phyloP scores from a whole-genome alignment of 1,139 yeast species.

The Yamadazyma friedrichii region DNA sequence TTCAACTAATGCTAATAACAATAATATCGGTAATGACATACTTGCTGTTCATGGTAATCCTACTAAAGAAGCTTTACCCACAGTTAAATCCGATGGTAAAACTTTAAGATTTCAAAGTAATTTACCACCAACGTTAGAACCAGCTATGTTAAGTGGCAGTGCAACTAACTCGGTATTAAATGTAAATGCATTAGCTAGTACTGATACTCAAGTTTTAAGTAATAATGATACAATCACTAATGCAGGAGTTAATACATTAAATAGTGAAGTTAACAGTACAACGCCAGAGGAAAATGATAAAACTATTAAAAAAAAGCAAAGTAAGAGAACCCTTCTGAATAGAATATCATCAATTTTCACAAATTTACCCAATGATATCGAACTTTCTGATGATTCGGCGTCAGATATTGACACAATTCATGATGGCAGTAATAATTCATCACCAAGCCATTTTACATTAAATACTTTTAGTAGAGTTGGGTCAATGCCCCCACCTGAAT shows the following conservation, averaged over 20 bases:
- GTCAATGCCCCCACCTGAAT: slow-evolving; percentile 19
- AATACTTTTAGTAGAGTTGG: slow-evolving; percentile 2
- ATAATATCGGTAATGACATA: not conserved
- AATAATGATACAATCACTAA: not conserved
- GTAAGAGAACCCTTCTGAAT: slow-evolving; percentile 20
- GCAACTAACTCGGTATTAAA: slow-evolving; percentile 33
- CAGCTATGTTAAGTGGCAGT: slow-evolving; percentile 20
- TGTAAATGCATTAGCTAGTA: slow-evolving; percentile 30
- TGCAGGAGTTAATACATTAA: not conserved
- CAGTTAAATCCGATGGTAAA: slow-evolving; percentile 34
- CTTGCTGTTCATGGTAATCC: not conserved
- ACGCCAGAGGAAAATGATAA: not conserved
- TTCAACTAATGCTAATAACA: not conserved
- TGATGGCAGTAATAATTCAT: slow-evolving; percentile 8
- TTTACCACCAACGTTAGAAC: slow-evolving; percentile 15
- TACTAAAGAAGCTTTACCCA: slow-evolving; percentile 14
- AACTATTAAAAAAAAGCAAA: slow-evolving; percentile 3
- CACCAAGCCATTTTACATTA: slow-evolving; percentile 14
- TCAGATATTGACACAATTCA: slow-evolving; percentile 39
- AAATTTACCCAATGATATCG: slow-evolving; percentile 49
- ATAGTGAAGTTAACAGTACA: not conserved
- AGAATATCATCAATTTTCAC: slow-evolving; percentile 42
- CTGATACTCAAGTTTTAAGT: slow-evolving; percentile 14
- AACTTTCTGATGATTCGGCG: slow-evolving; percentile 48
- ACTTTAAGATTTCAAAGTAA: slow-evolving; percentile 26